Base-by-base conservation (phyloP, 129 eudicot genomes). In the Ambrosia artemisiifolia region DNA sequence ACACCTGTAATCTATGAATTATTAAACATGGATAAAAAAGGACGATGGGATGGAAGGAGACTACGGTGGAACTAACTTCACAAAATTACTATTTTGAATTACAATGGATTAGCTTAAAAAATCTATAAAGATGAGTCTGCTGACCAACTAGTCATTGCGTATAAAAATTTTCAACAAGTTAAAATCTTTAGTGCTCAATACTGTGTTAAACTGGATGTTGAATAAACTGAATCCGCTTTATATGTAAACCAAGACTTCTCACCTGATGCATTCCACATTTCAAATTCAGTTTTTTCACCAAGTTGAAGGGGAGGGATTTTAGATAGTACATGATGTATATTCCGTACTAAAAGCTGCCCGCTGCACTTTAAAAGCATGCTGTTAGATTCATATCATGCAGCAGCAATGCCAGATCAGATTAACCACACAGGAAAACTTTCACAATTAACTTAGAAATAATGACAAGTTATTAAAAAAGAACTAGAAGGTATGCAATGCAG, bases 201-300 rank as follows among this genome's bases (percentile, higher is more conserved):
- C 28, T 24, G 28, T 24, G 1, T 24, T 0, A 24, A 24, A 61
- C 11, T 32, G 16, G 10, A 33, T 14, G 13, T 11, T 5, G 16
- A 68, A 33, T 68, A 69, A 44, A 67, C 12, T 13, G 20, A 46
- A 20, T 38, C 7, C 28, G 30, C 43, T 50, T 24, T 46, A 32
- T 24, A 17, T 14, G 40, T 54, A 69, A 64, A 24, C 24, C 38
- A 74, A 44, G n/a, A 72, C 53, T 56, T 43, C 40, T 77, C 79
- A 90, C 94, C 91, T 68, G 77, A 79, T 51, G 74, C 84, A 75
- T 80, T 89, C 98, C 95, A 92, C 85, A 87, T 87, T 71, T 87
- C 89, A 69, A 65, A 65, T 17, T 73, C 85, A 56, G 86, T 49
- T 44, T 72, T 65, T 28, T 87, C 85, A 68, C 83, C 86, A 70